Base-by-base conservation (phyloP, 495 filamentous ascomycete genomes). In the Aspergillus nanangensis region DNA sequence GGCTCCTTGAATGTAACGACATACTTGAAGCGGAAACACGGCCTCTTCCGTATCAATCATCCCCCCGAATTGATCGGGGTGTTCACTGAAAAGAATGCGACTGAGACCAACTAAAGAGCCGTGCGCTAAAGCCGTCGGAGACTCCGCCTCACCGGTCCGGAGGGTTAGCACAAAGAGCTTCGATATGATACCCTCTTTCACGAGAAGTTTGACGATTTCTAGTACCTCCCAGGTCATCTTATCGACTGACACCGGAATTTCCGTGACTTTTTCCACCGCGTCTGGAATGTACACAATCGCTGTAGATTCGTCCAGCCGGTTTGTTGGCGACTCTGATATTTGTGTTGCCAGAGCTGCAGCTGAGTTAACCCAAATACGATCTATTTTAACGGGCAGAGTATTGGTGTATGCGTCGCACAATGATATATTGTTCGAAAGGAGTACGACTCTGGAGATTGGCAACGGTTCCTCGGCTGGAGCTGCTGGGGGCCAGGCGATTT, bases 21-120 rank as follows among this genome's bases (percentile, higher is more conserved):
- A 42, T 72, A 69, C 34, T 61, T 56, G 14, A 72, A 66, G 41
- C 2, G 64, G 64, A 34, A 71, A 61, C 0, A 19, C 5, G 5
- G 29, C 8, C 3, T 14, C 25, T 22, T 65, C 61, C 8, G 41
- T 45, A 19, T 69, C 70, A 38, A 73, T 63, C 20, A 72, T 41
- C 2, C 46, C 67, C 21, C 68, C 69, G 47, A 57, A 72, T 8
- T 52, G 14, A 23, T 72, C 65, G 1, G 61, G 44, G 23, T 71
- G 65, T 48, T 74, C 71, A 3, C 55, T 53, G 15, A 62, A 55
- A 20, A 73, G 58, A 34, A 73, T 62, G 7, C 71, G 57, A 23
- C 41, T 44, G 2, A 72, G 47, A 8, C 71, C 71, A 11, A 60
- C 38, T 10, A 74, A 45, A 3, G 70, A 56, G 1, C 58, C 45